These are phyloP conservation scores for Populus alba DNA, from an alignment of 345 rosid genomes.

Conservation along the genomic window DNA sequence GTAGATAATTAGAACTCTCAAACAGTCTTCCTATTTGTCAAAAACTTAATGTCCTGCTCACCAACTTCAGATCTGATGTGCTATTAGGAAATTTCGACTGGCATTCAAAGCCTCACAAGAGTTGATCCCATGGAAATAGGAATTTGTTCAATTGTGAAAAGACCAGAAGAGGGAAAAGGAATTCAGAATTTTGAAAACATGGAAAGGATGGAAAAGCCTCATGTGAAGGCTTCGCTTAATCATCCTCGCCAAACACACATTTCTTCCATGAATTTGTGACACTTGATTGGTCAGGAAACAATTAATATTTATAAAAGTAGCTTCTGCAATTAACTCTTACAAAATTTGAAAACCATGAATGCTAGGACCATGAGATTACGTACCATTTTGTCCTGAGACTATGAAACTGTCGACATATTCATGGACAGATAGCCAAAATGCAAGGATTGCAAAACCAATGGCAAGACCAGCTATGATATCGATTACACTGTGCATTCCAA, in stretches of 20 bases:
- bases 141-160: background rate
- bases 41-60: background rate
- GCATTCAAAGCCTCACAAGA: background rate
- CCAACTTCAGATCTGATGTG: background rate
- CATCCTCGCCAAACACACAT: background rate
- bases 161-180: background rate
- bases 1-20: background rate
- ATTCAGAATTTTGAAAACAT: background rate
- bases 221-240: background rate
- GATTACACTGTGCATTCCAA: constrained; percentile 93
- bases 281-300: constrained; percentile 6
- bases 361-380: constrained; percentile 5
- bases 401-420: constrained; percentile 63
- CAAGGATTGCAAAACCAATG: constrained; percentile 64
- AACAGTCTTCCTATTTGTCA: background rate
- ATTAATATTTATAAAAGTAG: constrained; percentile 12
- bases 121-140: background rate
- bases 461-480: constrained; percentile 76
- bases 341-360: background rate
- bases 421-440: constrained; percentile 62
- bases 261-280: background rate
- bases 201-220: background rate
- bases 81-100: background rate
- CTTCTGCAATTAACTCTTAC: background rate
- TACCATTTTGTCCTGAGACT: constrained; percentile 81